Conservation (phyloP, 2,329 filamentous ascomycete genomes). For the Venturiaceae sp. region DNA sequence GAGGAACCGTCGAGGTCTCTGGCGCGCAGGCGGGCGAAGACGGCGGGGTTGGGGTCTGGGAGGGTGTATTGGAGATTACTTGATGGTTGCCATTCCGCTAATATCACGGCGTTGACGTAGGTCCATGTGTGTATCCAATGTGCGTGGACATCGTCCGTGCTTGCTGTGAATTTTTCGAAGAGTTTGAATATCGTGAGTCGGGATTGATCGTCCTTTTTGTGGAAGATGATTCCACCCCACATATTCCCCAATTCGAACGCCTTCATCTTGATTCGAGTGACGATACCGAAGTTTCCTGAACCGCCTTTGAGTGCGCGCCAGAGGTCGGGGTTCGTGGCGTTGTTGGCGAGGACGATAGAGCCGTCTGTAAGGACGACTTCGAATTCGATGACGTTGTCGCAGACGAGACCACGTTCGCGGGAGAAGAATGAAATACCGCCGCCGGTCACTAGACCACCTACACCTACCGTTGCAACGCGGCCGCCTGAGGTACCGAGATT, state of each 20-base stretch:
- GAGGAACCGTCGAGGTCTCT: background rate
- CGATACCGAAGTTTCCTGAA: conserved; percentile 27
- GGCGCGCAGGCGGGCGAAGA: background rate
- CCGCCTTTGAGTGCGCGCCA: conserved; percentile 26
- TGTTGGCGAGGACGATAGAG: conserved; percentile 20
- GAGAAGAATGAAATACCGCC: conserved; percentile 10
- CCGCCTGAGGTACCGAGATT: conserved; percentile 2
- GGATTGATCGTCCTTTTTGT: background rate
- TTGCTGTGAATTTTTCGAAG: conserved; percentile 4
- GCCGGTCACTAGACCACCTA: conserved; percentile 7
- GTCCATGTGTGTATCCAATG: conserved; percentile 5
- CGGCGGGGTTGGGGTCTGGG: background rate
- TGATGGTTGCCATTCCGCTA: background rate
- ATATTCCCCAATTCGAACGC: conserved; percentile 5
- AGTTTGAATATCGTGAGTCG: background rate
- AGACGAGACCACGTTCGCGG: conserved; percentile 1
- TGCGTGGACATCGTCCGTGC: conserved; percentile 1
- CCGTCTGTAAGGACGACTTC: conserved; percentile 25
- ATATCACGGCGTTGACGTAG: background rate
- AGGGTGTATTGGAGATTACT: conserved; percentile 15
- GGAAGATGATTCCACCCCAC: conserved; percentile 1
- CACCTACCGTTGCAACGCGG: conserved; percentile 4
- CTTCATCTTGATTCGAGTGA: conserved; percentile 17
- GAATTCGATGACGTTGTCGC: conserved; percentile 6
- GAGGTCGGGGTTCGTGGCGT: conserved; percentile 16